Base-by-base conservation (phyloP, 169 alveolate species). In the Perkinsus olseni region DNA sequence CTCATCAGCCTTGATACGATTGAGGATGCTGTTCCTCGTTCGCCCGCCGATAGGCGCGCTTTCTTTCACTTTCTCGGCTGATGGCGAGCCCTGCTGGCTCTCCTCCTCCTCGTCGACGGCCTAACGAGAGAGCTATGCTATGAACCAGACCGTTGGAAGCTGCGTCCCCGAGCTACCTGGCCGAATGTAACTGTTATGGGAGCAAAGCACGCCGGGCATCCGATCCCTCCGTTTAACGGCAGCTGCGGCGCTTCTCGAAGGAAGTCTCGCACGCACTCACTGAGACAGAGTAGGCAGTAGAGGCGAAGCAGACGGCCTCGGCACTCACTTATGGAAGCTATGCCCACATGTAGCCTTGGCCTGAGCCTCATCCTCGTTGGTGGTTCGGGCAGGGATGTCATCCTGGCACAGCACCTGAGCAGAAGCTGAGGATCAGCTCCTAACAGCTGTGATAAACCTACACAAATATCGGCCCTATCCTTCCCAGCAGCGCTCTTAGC, bases 141-240 rank as follows among this genome's bases (percentile, higher is more conserved):
- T 24, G 82, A 8, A 62, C 31, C 1, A 13, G 13, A 28, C 17
- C 31, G 31, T 62, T 13, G 37, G 4, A 4, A 0, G 62, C 94
- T 38, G 37, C 34, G n/a, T 93, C 91, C 38, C 39, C 38, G 6
- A 92, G 39, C 37, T 62, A 62, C 82, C 82, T 51, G 74, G 1
- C 91, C 92, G 50, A 96, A 92, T 82, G 95, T 95, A n/a, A 96
- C 95, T 31, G 98, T 96, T 39, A 96, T 91, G 11, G 98, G 97
- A 28, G 95, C 96, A 51, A 92, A 96, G 93, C 98, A 96, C n/a
- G 95, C 95, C 37, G 98, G 98, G 74, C 98, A 96, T 13, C 97
- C 97, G 38, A 96, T 94, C 91, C 94, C 95, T 38, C 96, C 95
- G 51, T 91, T 92, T 94, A 48, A 24, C 34, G 82, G 82, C 62